Evolutionary conservation across 2,329 filamentous ascomycete species (phyloP), one percentile per base, ranked within the genome.

Genomic region (Neobulgaria alba): DNA sequence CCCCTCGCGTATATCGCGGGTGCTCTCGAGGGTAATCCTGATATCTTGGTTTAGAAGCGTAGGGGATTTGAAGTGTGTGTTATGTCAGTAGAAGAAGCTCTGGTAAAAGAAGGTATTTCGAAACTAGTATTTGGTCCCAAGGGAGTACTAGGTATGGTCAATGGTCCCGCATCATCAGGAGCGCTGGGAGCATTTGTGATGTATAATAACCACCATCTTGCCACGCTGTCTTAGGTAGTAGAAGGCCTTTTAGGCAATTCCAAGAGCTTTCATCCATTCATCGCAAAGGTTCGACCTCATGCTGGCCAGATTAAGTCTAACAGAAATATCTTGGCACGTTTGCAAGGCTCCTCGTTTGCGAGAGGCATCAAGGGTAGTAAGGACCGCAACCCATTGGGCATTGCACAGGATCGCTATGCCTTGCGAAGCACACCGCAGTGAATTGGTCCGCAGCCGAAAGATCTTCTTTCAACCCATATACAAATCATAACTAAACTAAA

Each of bases 381-480:
- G 18, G 5, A 33, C n/a, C 30, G 3, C 8, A 16, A 16, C 30
- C 15, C 7, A 15, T 3, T n/a, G 9, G 30, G 30, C 3, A 14
- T 33, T 3, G 8, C 8, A 7, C 77, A 84, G 54, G 80, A 84
- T 55, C 69, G 79, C 2, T 85, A 85, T 52, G 67, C 78, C 0
- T 63, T 79, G 2, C 68, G 81, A 5, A 83, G 75, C 0, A 70
- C 77, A 0, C 67, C 77, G 0, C 80, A 85, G 59, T 84, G 80
- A 79, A 66, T 85, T 20, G 78, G 78, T 0, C 80, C 80, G 0
- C 67, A 75, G 14, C 61, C 84, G 0, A 80, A 85, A 54, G 79
- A 84, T 47, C 61, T 85, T 0, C 41, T 63, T 0, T 66, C 80
- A 0, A 75, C 79, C 0, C 63, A 71, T 31, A 56, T 63, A 2